phyloP scores from a whole-genome alignment of 129 eudicot species.

The Escallonia herrerae region DNA sequence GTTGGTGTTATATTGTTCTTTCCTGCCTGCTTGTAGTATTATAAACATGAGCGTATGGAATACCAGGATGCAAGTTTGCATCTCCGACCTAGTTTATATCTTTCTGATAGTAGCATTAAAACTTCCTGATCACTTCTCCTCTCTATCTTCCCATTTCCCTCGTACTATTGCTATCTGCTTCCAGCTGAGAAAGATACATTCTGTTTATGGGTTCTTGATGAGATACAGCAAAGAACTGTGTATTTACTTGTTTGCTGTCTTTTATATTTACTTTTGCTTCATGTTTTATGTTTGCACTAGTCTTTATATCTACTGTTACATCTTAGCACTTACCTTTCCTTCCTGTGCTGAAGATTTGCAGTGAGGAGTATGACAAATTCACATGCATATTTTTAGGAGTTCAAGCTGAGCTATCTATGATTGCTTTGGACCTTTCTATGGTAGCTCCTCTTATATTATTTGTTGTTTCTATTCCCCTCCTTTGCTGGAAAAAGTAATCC shows the following conservation, averaged over 20 bases:
- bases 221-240: too few species aligned
- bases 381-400: slow-evolving; percentile 70
- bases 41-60: not conserved
- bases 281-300: not conserved
- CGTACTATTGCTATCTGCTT: too few species aligned
- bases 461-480: too few species aligned
- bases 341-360: slow-evolving; percentile 57
- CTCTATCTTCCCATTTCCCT: too few species aligned
- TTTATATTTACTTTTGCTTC: not conserved
- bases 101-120: not conserved
- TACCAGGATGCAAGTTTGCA: not conserved
- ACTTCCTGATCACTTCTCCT: not conserved
- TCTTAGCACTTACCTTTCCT: slow-evolving; percentile 8
- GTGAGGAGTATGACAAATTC: slow-evolving; percentile 56
- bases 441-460: slow-evolving; percentile 19
- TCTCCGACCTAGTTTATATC: not conserved
- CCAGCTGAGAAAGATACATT: too few species aligned
- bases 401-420: slow-evolving; percentile 75
- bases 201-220: too few species aligned
- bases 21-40: too few species aligned
- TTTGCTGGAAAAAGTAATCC: too few species aligned
- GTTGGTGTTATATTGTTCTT: too few species aligned
- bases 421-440: slow-evolving; percentile 77
- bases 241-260: not conserved
- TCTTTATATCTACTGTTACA: not conserved